These are phyloP conservation scores for Anthracocystis panici-leucophaei DNA, from an alignment of 1,284 basidiomycete species.

Conservation along the genomic window DNA sequence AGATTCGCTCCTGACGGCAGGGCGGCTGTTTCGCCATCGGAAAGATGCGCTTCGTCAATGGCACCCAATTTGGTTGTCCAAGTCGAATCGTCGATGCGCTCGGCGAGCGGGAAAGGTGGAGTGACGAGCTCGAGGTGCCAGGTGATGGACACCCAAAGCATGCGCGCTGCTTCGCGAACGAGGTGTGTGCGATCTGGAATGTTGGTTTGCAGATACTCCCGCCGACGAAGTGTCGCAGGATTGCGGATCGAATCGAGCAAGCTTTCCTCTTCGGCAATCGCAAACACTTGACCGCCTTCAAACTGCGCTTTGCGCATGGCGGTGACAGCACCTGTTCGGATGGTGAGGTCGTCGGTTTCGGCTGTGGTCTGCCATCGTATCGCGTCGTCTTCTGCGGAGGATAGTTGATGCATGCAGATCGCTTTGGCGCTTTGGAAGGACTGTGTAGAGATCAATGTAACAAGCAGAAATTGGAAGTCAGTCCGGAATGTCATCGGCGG, in stretches of 20 bases:
- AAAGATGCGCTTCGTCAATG: slow-evolving; percentile 43
- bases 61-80: slow-evolving; percentile 26
- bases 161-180: slow-evolving; percentile 60
- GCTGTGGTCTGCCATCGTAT: slow-evolving; percentile 33
- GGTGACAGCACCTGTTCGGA: slow-evolving; percentile 47
- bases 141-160: slow-evolving; percentile 45
- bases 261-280: slow-evolving; percentile 39
- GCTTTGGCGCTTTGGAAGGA: slow-evolving; percentile 35
- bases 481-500: neutral
- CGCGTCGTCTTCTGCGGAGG: slow-evolving; percentile 48
- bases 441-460: slow-evolving; percentile 1
- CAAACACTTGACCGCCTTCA: slow-evolving; percentile 46
- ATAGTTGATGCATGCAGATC: slow-evolving; percentile 50
- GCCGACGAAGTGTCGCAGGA: slow-evolving; percentile 8
- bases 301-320: slow-evolving; percentile 48
- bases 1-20: slow-evolving; percentile 25
- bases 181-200: slow-evolving; percentile 60
- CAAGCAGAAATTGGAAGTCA: neutral
- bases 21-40: slow-evolving; percentile 28
- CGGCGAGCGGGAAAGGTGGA: slow-evolving; percentile 23
- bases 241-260: slow-evolving; percentile 25
- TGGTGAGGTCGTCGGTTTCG: slow-evolving; percentile 35
- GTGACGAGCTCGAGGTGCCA: slow-evolving; percentile 39
- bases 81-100: slow-evolving; percentile 20
- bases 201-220: slow-evolving; percentile 38